Evolutionary conservation across 2,329 filamentous ascomycete genomes (phyloP).

Genomic region (Exophiala calicioides): DNA sequence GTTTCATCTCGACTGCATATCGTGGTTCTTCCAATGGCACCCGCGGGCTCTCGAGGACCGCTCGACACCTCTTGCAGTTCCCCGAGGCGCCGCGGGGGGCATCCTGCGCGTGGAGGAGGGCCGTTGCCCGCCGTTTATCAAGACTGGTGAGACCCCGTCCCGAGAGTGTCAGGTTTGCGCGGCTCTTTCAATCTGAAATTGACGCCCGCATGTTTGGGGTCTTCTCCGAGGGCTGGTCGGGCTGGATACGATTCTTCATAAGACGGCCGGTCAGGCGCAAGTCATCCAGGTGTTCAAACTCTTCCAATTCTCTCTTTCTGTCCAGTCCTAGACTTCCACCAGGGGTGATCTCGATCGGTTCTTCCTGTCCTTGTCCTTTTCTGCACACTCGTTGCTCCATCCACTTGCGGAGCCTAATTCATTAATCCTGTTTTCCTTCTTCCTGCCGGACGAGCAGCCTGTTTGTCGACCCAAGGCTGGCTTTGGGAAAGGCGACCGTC

Average conservation of each 20-base stretch:
- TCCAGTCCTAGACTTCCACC: slow-evolving; percentile 19
- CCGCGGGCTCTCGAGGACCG: slow-evolving; percentile 1
- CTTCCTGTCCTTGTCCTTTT: slow-evolving; percentile 3
- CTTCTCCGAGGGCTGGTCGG: slow-evolving; percentile 10
- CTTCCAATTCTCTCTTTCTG: too few species aligned
- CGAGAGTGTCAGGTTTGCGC: slow-evolving; percentile 13
- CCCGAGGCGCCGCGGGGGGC: slow-evolving; percentile 18
- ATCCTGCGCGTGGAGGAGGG: slow-evolving; percentile 13
- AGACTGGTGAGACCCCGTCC: slow-evolving; percentile 13
- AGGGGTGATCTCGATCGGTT: slow-evolving; percentile 18
- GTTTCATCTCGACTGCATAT: slow-evolving; percentile 20
- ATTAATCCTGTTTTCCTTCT: slow-evolving; percentile 6
- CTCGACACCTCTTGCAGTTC: slow-evolving; percentile 16
- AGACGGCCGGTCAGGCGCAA: slow-evolving; percentile 24
- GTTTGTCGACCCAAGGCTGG: slow-evolving; percentile 14
- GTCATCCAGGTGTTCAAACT: slow-evolving; percentile 20
- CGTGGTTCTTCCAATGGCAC: slow-evolving; percentile 8
- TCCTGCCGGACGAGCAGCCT: slow-evolving; percentile 12
- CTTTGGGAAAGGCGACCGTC: slow-evolving; percentile 4
- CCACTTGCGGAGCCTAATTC: slow-evolving; percentile 19
- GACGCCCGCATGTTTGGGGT: slow-evolving; percentile 29
- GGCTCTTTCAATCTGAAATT: slow-evolving; percentile 28
- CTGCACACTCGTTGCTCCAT: slow-evolving; percentile 15
- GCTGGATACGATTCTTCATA: slow-evolving; percentile 27
- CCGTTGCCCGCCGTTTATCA: slow-evolving; percentile 4